Conservation (phyloP, 805 yeast species). For the Sugiyamaella marilandica region DNA sequence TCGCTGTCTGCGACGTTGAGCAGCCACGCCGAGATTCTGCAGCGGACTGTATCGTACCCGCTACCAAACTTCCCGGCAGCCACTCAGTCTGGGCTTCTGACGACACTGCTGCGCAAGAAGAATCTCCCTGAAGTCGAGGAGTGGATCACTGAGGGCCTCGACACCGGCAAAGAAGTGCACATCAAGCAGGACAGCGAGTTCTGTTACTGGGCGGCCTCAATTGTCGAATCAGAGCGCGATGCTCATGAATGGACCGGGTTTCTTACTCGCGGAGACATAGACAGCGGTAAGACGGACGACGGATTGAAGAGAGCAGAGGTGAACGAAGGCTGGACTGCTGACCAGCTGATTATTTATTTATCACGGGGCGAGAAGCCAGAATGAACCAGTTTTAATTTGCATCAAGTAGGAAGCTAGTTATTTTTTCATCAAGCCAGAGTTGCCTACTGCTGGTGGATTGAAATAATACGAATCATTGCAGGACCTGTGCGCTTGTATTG, state of each 20-base stretch:
- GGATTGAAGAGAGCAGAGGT: conserved; percentile 11
- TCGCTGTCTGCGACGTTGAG: conserved; percentile 70
- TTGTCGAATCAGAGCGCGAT: conserved; percentile 49
- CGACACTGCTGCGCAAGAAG: conserved; percentile 82
- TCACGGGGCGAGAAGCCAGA: conserved; percentile 18
- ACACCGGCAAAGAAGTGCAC: conserved; percentile 29
- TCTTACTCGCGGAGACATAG: conserved; percentile 47
- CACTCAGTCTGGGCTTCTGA: conserved; percentile 73
- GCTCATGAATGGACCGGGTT: conserved; percentile 61
- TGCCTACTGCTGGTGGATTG: too few species aligned
- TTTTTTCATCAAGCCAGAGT: too few species aligned
- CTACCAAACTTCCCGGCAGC: conserved; percentile 78
- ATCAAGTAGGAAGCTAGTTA: too few species aligned
- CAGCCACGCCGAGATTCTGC: conserved; percentile 53
- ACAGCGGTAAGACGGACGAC: conserved; percentile 24
- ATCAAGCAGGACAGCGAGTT: conserved; percentile 52
- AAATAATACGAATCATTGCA: too few species aligned
- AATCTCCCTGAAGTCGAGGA: conserved; percentile 84
- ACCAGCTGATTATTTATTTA: conserved; percentile 17
- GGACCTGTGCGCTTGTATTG: too few species aligned
- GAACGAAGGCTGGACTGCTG: conserved; percentile 15
- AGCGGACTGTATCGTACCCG: conserved; percentile 75
- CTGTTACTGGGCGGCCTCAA: conserved; percentile 60
- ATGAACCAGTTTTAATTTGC: background rate
- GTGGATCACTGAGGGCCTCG: conserved; percentile 60